phyloP scores from a whole-genome alignment of 1,284 basidiomycete genomes.

The Tausonia pullulans region DNA sequence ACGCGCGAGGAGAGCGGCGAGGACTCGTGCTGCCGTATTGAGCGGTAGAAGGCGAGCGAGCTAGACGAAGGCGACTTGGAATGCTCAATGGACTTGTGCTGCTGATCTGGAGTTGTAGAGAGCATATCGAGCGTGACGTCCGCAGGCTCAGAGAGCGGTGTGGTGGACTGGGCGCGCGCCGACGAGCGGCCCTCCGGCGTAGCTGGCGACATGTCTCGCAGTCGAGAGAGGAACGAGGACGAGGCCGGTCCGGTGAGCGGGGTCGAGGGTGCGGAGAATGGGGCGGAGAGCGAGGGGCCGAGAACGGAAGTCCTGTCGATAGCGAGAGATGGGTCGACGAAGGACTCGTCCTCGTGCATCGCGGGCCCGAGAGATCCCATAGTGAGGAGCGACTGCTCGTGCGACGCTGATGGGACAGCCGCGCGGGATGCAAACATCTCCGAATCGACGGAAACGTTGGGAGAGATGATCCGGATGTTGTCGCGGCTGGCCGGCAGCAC shows the following conservation, averaged over 20 bases:
- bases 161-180: not conserved
- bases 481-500: not conserved
- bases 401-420: no score
- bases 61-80: no score
- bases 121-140: slow-evolving; percentile 1
- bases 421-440: not conserved
- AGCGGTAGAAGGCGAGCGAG: no score
- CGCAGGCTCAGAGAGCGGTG: not conserved
- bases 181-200: not conserved
- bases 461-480: slow-evolving; percentile 5
- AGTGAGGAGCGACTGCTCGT: no score
- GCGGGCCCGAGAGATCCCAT: no score
- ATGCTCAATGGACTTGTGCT: no score
- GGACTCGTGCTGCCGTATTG: no score
- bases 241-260: not conserved
- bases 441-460: not conserved
- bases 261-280: not conserved
- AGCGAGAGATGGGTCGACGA: not conserved
- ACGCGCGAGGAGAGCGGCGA: no score
- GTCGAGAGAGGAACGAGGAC: not conserved
- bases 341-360: not conserved
- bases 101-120: not conserved
- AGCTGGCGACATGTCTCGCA: not conserved
- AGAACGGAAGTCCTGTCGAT: not conserved
- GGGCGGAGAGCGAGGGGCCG: not conserved